These are phyloP conservation scores for Aurantiochytrium sp. DNA, from an alignment of 108 stramenopile genomes.

Conservation along the genomic window DNA sequence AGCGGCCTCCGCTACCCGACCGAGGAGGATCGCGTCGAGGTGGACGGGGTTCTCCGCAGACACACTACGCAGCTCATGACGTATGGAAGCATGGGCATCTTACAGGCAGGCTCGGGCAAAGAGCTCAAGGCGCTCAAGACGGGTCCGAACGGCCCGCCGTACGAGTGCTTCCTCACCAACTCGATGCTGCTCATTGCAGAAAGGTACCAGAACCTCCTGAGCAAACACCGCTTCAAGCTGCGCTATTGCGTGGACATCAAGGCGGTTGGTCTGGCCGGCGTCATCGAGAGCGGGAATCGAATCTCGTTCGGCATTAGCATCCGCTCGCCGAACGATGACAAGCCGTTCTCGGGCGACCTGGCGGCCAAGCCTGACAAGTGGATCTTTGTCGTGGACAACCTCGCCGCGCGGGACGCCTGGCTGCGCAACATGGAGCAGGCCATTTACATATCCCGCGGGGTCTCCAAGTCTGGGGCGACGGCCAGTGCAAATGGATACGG, in stretches of 20 bases:
- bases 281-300: neutral
- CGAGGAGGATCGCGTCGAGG: neutral
- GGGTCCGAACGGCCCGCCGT: neutral
- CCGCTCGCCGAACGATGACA: neutral
- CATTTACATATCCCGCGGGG: neutral
- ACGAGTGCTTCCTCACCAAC: conserved; percentile 6
- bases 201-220: neutral
- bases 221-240: neutral
- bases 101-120: neutral
- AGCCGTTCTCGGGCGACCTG: neutral
- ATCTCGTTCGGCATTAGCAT: neutral
- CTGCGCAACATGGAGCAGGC: neutral
- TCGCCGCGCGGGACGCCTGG: conserved; percentile 19
- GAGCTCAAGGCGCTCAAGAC: neutral
- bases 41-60: neutral
- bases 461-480: neutral
- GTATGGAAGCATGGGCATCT: neutral
- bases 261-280: neutral
- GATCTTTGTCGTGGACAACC: neutral
- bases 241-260: neutral
- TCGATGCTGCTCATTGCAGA: neutral
- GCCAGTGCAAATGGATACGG: neutral
- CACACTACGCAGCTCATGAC: conserved; percentile 11
- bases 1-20: neutral
- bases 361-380: neutral